Conservation (phyloP, 129 eudicot species). For the Ambrosia artemisiifolia region DNA sequence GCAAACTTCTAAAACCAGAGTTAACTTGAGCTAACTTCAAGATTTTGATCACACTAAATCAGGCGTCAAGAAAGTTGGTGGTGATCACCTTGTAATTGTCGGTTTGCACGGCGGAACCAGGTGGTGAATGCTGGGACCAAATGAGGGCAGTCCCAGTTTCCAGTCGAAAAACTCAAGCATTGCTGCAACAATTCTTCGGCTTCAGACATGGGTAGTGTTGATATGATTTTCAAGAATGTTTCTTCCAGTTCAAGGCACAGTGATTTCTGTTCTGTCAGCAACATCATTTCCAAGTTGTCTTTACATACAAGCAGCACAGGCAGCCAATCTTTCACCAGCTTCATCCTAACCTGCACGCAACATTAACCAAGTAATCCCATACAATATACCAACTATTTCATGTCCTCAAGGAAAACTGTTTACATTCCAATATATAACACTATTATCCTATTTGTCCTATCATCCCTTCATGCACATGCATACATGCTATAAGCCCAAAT, state of each 20-base stretch:
- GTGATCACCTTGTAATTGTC: constrained; percentile 32
- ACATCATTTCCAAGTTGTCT: constrained; percentile 50
- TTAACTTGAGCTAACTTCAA: constrained; percentile 7
- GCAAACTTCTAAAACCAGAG: not conserved
- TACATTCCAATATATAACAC: too few species aligned
- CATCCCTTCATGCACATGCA: too few species aligned
- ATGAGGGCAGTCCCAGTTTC: constrained; percentile 92
- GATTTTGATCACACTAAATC: not conserved
- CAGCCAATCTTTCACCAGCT: constrained; percentile 85
- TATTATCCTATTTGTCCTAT: too few species aligned
- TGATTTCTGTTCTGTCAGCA: constrained; percentile 54
- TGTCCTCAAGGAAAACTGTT: too few species aligned
- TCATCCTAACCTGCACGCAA: constrained; percentile 69
- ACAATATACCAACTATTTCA: not conserved
- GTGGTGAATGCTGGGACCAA: constrained; percentile 81
- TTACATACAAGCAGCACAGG: constrained; percentile 81
- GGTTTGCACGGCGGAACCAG: constrained; percentile 85
- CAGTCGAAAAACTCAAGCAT: constrained; percentile 85
- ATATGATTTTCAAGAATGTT: constrained; percentile 65
- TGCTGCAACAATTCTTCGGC: constrained; percentile 78
- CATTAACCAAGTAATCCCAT: not conserved
- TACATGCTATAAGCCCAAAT: too few species aligned
- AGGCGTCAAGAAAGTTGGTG: constrained; percentile 26
- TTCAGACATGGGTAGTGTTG: constrained; percentile 80
- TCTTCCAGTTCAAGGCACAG: constrained; percentile 69